phyloP scores from a whole-genome alignment of 768 basidiomycete genomes.

The Collybia nuda region DNA sequence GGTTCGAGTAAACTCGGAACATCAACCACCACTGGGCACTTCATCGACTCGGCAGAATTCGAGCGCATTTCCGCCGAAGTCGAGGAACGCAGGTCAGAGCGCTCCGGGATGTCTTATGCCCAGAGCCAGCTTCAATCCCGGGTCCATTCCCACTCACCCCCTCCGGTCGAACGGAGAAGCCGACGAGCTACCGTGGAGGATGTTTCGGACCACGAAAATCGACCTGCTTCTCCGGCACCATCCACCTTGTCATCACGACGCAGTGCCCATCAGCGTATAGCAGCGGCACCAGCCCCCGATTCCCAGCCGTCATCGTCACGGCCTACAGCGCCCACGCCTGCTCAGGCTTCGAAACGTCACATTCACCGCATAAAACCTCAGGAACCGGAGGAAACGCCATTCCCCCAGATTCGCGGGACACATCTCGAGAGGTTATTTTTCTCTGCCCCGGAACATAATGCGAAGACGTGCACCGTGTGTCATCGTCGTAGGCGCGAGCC shows the following conservation, averaged over 20 bases:
- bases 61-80: slow-evolving; percentile 66
- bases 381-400: slow-evolving; percentile 46
- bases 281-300: background rate
- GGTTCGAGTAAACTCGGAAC: slow-evolving; percentile 35
- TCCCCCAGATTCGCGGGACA: slow-evolving; percentile 82
- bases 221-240: slow-evolving; percentile 2
- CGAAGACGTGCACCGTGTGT: slow-evolving; percentile 68
- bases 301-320: slow-evolving; percentile 17
- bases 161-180: slow-evolving; percentile 1
- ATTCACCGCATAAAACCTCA: slow-evolving; percentile 1
- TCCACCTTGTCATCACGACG: background rate
- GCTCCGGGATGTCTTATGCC: background rate
- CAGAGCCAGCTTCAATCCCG: background rate
- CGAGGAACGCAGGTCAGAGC: slow-evolving; percentile 21
- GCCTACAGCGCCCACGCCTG: slow-evolving; percentile 35
- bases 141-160: slow-evolving; percentile 1
- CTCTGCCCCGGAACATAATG: slow-evolving; percentile 74
- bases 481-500: slow-evolving; percentile 39
- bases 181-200: slow-evolving; percentile 11
- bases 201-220: slow-evolving; percentile 11
- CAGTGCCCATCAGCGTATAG: background rate
- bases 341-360: background rate
- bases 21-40: slow-evolving; percentile 26
- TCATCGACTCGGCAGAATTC: slow-evolving; percentile 59
- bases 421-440: slow-evolving; percentile 82